Conservation (phyloP, 495 filamentous ascomycete genomes). For the Aspergillus panamensis region DNA sequence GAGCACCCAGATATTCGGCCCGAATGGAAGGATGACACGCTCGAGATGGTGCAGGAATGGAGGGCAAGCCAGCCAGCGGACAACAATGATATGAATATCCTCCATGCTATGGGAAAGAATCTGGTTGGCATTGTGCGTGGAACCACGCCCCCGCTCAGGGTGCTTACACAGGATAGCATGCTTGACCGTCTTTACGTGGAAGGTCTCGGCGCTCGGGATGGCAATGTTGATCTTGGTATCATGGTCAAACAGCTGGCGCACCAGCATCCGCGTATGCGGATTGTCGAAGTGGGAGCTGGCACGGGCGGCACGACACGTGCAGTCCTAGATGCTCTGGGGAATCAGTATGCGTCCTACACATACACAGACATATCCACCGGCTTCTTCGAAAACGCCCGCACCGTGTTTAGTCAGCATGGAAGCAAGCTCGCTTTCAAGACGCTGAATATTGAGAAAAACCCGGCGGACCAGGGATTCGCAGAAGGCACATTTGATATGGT, state of each 20-base stretch:
- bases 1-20: background rate
- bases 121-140: background rate
- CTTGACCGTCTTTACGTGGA: background rate
- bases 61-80: background rate
- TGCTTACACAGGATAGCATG: background rate
- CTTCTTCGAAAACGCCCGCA: too few species aligned
- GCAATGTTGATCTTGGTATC: too few species aligned
- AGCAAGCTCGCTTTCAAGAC: too few species aligned
- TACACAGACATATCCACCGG: too few species aligned
- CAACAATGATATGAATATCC: background rate
- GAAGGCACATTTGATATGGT: too few species aligned
- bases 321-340: too few species aligned
- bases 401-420: too few species aligned
- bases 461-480: too few species aligned
- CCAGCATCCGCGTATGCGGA: background rate
- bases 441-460: too few species aligned
- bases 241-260: background rate
- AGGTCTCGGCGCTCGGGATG: background rate
- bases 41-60: background rate
- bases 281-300: background rate
- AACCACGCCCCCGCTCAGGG: background rate
- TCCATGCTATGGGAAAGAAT: background rate
- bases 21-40: background rate
- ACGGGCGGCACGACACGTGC: too few species aligned
- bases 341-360: too few species aligned